phyloP scores from a whole-genome alignment of 176 grass and related monocot genomes.

The Rhynchospora pubera region DNA sequence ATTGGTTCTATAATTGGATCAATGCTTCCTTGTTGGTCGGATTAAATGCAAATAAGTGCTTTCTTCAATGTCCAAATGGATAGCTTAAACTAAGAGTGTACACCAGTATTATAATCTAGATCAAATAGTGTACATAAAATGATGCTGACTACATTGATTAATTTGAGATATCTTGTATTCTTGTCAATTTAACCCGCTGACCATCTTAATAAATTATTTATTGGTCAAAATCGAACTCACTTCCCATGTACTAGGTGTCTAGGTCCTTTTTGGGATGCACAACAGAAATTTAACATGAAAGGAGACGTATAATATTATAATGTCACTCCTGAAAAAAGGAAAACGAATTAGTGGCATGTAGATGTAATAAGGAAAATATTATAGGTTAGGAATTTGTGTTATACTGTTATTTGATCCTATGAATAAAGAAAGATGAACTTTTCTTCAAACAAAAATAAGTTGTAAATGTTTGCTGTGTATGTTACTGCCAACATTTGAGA shows the following conservation, averaged over 20 bases:
- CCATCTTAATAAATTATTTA: not conserved
- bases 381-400: not conserved
- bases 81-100: not conserved
- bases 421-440: not conserved
- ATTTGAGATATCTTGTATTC: not conserved
- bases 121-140: not conserved
- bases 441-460: not conserved
- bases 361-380: not conserved
- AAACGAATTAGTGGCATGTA: not conserved
- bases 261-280: not conserved
- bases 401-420: not conserved
- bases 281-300: not conserved
- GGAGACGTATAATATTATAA: not conserved
- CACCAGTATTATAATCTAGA: not conserved
- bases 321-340: not conserved
- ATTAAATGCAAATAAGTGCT: conserved; percentile 4
- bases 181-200: not conserved
- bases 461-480: not conserved
- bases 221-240: not conserved
- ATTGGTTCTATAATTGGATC: conserved; percentile 19
- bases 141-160: conserved; percentile 20
- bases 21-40: not conserved
- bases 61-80: conserved; percentile 1
- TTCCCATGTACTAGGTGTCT: not conserved
- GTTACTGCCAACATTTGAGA: not conserved